These are phyloP conservation scores for Afroboletus lepidellus DNA, from an alignment of 1,284 basidiomycete species.

Conservation along the genomic window DNA sequence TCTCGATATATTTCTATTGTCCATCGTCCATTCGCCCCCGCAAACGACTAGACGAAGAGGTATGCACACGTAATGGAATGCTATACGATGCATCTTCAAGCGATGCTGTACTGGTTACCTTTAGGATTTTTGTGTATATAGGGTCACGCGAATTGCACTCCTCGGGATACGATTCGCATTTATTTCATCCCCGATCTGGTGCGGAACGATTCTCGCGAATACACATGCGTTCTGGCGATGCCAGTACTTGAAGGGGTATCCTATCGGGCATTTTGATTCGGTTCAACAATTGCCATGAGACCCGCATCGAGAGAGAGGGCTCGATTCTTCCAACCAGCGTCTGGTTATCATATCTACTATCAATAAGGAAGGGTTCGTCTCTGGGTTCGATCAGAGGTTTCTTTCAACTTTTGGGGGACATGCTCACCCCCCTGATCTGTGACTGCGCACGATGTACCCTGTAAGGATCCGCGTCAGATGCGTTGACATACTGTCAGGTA, in stretches of 20 bases:
- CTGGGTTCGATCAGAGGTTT: too few species aligned
- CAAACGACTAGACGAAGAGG: background rate
- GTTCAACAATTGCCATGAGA: background rate
- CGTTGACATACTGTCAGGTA: background rate
- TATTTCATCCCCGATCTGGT: slow-evolving; percentile 4
- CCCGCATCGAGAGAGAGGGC: background rate
- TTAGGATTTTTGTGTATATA: background rate
- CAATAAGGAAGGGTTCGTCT: background rate
- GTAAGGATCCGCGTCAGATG: slow-evolving; percentile 6
- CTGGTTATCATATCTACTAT: background rate
- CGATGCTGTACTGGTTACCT: background rate
- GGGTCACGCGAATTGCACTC: background rate
- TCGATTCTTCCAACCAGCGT: too few species aligned
- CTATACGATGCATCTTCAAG: background rate
- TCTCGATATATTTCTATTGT: background rate
- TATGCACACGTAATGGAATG: slow-evolving; percentile 3
- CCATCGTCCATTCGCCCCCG: background rate
- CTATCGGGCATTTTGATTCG: too few species aligned
- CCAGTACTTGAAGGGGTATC: background rate
- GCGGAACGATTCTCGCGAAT: slow-evolving; percentile 1
- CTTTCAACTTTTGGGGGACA: too few species aligned
- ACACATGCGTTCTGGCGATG: background rate
- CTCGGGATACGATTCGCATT: background rate
- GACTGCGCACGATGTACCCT: background rate
- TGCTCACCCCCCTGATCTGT: slow-evolving; percentile 13